Evolutionary conservation across 257 asterid species (phyloP).

Genomic region (Penstemon barbatus): DNA sequence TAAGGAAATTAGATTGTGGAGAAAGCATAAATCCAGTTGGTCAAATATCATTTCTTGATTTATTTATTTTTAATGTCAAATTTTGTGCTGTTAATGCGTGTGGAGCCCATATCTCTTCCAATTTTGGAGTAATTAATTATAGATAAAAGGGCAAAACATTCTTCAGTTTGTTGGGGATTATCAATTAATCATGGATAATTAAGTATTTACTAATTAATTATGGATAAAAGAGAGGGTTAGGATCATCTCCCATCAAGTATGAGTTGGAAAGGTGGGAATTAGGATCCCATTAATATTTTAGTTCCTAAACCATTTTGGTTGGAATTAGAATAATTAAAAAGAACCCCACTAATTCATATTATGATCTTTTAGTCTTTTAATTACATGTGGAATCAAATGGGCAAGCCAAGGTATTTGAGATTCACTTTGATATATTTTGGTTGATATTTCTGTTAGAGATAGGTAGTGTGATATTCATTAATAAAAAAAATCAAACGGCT

Average conservation of each 20-base stretch:
- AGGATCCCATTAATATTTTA: background rate
- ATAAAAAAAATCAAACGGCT: no score
- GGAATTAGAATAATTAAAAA: background rate
- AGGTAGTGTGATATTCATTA: no score
- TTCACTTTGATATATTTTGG: no score
- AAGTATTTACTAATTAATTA: no score
- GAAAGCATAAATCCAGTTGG: constrained; percentile 33
- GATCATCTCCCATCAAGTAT: background rate
- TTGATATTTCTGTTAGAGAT: no score
- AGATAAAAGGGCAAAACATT: background rate
- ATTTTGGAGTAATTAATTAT: background rate
- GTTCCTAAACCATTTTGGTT: background rate
- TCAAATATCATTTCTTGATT: constrained; percentile 11
- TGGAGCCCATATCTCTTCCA: constrained; percentile 27
- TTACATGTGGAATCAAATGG: background rate
- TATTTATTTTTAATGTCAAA: background rate
- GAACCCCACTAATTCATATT: constrained; percentile 5
- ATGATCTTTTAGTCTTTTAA: no score
- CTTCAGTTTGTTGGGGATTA: background rate
- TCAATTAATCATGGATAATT: no score
- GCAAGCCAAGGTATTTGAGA: no score
- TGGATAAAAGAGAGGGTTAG: background rate
- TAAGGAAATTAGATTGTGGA: constrained; percentile 29
- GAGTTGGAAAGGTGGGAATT: background rate
- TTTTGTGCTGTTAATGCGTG: constrained; percentile 22